Evolutionary conservation across 441 rosid genomes (phyloP).

Genomic region (Hura crepitans): DNA sequence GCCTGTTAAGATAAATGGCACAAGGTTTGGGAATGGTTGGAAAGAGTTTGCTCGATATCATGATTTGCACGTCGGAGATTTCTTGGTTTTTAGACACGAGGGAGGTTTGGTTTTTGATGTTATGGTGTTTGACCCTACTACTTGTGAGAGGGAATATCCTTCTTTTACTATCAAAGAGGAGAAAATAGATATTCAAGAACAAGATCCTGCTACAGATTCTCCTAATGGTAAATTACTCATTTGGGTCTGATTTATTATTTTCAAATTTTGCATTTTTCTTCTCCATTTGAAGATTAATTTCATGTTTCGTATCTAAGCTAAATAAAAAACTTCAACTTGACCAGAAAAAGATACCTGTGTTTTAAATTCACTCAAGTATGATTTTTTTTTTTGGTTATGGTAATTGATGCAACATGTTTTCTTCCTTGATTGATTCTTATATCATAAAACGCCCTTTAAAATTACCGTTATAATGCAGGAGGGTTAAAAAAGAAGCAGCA

Average conservation of each 20-base stretch:
- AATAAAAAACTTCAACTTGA: background rate
- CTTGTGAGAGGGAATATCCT: constrained; percentile 17
- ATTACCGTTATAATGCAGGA: background rate
- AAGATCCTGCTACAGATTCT: background rate
- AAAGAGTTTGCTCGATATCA: constrained; percentile 19
- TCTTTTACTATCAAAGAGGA: background rate
- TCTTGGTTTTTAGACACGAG: constrained; percentile 24
- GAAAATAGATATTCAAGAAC: background rate
- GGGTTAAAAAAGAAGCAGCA: background rate
- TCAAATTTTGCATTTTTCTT: background rate
- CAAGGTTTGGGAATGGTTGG: constrained; percentile 26
- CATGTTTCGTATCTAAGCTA: too few species aligned
- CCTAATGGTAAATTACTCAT: background rate
- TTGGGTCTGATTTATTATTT: background rate
- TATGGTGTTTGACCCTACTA: constrained; percentile 17
- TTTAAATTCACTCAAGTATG: background rate
- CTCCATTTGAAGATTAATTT: background rate
- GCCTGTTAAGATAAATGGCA: constrained; percentile 13
- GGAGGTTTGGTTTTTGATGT: constrained; percentile 20
- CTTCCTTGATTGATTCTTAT: background rate
- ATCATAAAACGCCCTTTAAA: background rate
- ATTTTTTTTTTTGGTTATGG: background rate
- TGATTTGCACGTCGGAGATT: constrained; percentile 26
- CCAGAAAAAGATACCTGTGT: background rate
- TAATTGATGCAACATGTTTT: background rate